Evolutionary conservation across 768 basidiomycete genomes (phyloP).

Genomic region (Suillus fuscotomentosus): DNA sequence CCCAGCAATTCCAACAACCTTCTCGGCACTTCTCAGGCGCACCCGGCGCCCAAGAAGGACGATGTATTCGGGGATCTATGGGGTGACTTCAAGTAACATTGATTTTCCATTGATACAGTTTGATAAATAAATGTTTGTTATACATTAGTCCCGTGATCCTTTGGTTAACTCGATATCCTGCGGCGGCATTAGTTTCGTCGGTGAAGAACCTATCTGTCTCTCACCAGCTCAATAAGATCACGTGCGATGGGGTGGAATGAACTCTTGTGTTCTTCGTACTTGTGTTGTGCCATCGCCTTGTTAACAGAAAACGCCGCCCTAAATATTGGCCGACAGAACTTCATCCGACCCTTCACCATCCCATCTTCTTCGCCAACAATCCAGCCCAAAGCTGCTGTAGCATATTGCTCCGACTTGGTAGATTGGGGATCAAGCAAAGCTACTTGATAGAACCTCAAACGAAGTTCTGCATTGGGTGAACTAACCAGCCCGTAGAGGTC

Average conservation of each 20-base stretch:
- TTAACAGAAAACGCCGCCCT: slow-evolving; percentile 54
- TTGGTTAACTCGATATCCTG: slow-evolving; percentile 2
- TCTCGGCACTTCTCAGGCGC: slow-evolving; percentile 26
- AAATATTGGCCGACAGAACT: slow-evolving; percentile 76
- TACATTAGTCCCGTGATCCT: neutral
- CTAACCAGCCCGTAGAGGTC: slow-evolving; percentile 41
- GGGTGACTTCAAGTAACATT: slow-evolving; percentile 72
- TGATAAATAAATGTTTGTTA: neutral
- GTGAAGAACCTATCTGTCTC: slow-evolving; percentile 1
- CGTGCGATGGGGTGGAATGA: slow-evolving; percentile 78
- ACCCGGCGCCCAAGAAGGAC: slow-evolving; percentile 57
- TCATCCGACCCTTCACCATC: slow-evolving; percentile 77
- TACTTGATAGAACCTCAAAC: slow-evolving; percentile 74
- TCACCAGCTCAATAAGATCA: slow-evolving; percentile 73
- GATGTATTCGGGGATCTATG: slow-evolving; percentile 83
- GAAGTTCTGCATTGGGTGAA: slow-evolving; percentile 73
- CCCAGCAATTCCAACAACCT: slow-evolving; percentile 32
- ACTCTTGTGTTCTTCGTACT: slow-evolving; percentile 46
- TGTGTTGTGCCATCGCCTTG: slow-evolving; percentile 45
- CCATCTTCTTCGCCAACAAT: slow-evolving; percentile 59
- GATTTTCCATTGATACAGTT: slow-evolving; percentile 1
- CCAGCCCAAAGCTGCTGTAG: slow-evolving; percentile 59
- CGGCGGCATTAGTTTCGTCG: neutral
- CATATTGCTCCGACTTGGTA: slow-evolving; percentile 49
- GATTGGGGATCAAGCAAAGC: slow-evolving; percentile 53